Percentiles rank a stretch among this genome's conserved stretches.
Evolutionary conservation across 306 rosid genomes (phyloP).

Genomic region (Cucurbita pepo): DNA sequence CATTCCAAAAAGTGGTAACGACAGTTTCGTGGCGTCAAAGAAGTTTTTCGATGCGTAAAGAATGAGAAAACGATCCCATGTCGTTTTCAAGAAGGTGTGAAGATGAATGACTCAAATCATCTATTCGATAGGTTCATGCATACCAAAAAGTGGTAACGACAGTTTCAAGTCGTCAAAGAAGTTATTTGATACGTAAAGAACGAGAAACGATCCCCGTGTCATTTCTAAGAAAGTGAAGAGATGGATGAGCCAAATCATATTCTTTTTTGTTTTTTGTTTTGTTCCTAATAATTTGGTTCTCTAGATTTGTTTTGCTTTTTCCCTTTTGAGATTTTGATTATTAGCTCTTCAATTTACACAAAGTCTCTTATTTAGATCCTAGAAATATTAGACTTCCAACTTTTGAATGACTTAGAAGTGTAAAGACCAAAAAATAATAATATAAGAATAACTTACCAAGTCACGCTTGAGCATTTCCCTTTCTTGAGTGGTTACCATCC

Average conservation of each 20-base stretch:
- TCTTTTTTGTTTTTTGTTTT: background rate
- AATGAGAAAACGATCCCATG: background rate
- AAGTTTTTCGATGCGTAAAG: too few species aligned
- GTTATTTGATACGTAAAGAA: too few species aligned
- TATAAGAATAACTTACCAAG: conserved; percentile 32
- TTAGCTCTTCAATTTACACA: background rate
- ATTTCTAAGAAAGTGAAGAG: too few species aligned
- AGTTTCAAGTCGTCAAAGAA: too few species aligned
- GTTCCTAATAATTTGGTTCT: background rate
- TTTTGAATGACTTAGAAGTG: background rate
- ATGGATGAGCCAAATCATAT: too few species aligned
- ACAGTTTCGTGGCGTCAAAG: too few species aligned
- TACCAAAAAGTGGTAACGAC: too few species aligned
- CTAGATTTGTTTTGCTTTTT: background rate
- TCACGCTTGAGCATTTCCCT: conserved; percentile 46
- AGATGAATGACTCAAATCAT: too few species aligned
- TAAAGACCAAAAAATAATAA: background rate
- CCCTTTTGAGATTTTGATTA: background rate
- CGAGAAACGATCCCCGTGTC: too few species aligned
- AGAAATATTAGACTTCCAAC: background rate
- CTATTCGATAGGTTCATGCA: too few species aligned
- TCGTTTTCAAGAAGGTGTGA: too few species aligned
- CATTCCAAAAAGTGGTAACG: too few species aligned
- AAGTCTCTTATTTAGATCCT: background rate
- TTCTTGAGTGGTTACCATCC: conserved; percentile 24